Evolutionary conservation across 345 rosid species (phyloP), one percentile per base, ranked within the genome.

Genomic region (Brassica carinata): DNA sequence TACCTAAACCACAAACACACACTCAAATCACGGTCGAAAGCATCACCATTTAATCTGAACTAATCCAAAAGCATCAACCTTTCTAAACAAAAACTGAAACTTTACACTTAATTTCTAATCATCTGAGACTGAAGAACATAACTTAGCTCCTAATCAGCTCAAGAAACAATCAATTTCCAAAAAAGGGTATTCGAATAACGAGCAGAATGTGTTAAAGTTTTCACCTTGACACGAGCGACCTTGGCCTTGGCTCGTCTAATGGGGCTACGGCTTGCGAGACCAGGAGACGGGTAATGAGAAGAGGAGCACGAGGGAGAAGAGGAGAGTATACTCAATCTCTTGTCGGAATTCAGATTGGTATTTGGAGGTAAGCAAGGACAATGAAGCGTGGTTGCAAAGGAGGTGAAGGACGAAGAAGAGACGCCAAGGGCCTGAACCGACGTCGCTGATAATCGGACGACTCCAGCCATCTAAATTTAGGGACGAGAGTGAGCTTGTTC

Each of bases 401-500:
- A 70, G 26, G 84, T 67, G 67, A 84, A 74, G 36, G 86, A 64
- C 29, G 87, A 81, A 19, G 87, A 82, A 17, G 93, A 80, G 67
- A 86, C 79, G 73, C 86, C 77, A 83, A 85, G 81, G 2, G 89
- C 79, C 62, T 77, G 84, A 48, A 77, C 64, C 2, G 88, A 82
- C 36, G 84, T 71, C n/a, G 85, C 58, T 19, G 85, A 78, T 13
- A 86, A 83, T 71, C 82, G 65, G 75, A 88, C 71, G 83, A 81
- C 91, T 83, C 87, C 93, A 62, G 92, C 94, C 97, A 92, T 92
- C 72, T 73, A 83, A 69, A 80, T 14, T 36, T 19, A 67, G 72
- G 31, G 36, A 53, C 13, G 72, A 61, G 14, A 73, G 18, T 9
- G 72, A 64, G 62, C 30, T 17, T 64, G 27, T 51, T 31, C 3